These are phyloP conservation scores for Acacia crassicarpa DNA, from an alignment of 306 rosid genomes.

Conservation along the genomic window DNA sequence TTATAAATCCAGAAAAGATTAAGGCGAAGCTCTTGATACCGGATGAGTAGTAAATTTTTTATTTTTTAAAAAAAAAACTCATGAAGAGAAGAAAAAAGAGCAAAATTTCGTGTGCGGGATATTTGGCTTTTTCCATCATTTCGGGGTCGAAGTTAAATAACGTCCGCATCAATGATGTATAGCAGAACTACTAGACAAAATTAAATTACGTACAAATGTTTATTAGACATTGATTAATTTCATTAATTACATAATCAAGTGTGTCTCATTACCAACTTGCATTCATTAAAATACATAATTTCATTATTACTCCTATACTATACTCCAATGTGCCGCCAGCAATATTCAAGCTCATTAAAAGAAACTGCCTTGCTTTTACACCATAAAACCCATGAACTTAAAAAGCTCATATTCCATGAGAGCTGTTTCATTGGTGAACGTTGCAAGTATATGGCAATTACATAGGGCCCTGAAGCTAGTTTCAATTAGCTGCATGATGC, in stretches of 20 bases:
- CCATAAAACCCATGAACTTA: neutral
- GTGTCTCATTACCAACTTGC: neutral
- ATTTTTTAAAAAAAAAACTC: too few relatives aligned
- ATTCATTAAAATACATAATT: neutral
- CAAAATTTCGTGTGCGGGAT: neutral
- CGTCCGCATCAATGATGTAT: neutral
- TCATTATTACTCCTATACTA: too few relatives aligned
- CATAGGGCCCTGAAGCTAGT: neutral
- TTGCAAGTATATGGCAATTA: neutral
- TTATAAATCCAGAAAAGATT: too few relatives aligned
- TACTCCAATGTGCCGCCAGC: neutral
- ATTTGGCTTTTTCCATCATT: neutral
- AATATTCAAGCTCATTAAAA: neutral
- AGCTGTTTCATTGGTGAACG: neutral
- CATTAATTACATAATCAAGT: neutral
- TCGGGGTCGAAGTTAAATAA: neutral
- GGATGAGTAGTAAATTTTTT: too few relatives aligned
- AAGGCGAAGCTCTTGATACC: too few relatives aligned
- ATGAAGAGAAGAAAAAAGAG: neutral
- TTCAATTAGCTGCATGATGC: constrained; percentile 16
- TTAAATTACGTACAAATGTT: neutral
- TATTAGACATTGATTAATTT: neutral
- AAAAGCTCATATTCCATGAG: neutral
- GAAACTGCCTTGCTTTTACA: neutral
- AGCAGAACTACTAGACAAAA: neutral